Percentiles rank a stretch among this genome's conserved stretches.
These are phyloP conservation scores for Oryza glumipatula DNA, from an alignment of 176 grass and related monocot species.

Conservation along the genomic window DNA sequence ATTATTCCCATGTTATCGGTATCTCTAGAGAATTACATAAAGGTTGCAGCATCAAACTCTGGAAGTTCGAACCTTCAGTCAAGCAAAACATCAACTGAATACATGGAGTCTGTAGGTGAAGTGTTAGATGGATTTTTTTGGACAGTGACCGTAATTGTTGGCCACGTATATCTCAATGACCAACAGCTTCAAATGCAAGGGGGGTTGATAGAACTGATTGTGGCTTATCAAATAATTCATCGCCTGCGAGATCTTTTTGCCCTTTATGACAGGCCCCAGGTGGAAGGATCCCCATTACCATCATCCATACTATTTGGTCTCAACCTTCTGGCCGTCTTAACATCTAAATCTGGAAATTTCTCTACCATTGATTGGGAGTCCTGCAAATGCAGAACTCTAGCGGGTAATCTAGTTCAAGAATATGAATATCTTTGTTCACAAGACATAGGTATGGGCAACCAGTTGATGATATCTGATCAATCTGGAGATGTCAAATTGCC, in stretches of 20 bases:
- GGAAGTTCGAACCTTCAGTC: conserved; percentile 59
- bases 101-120: conserved; percentile 78
- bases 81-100: conserved; percentile 77
- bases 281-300: conserved; percentile 98
- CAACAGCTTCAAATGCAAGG: conserved; percentile 93
- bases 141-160: conserved; percentile 81
- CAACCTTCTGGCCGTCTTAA: conserved; percentile 84
- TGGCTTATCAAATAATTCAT: conserved; percentile 98
- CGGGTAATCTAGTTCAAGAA: conserved; percentile 56
- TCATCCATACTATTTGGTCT: conserved; percentile 93
- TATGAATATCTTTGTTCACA: conserved; percentile 64
- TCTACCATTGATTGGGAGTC: conserved; percentile 93
- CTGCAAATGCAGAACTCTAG: conserved; percentile 65
- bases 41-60: conserved; percentile 85
- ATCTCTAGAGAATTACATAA: conserved; percentile 98
- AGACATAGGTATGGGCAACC: conserved; percentile 42
- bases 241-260: conserved; percentile 93
- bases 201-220: conserved; percentile 88
- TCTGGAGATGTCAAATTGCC: conserved; percentile 48
- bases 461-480: conserved; percentile 41
- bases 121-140: conserved; percentile 97
- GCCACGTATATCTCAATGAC: conserved; percentile 68
- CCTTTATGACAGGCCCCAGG: conserved; percentile 94
- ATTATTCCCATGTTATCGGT: conserved; percentile 94
- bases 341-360: conserved; percentile 80